Conservation (phyloP, 305 asterid species). For the Fraxinus xanthoxyloides region DNA sequence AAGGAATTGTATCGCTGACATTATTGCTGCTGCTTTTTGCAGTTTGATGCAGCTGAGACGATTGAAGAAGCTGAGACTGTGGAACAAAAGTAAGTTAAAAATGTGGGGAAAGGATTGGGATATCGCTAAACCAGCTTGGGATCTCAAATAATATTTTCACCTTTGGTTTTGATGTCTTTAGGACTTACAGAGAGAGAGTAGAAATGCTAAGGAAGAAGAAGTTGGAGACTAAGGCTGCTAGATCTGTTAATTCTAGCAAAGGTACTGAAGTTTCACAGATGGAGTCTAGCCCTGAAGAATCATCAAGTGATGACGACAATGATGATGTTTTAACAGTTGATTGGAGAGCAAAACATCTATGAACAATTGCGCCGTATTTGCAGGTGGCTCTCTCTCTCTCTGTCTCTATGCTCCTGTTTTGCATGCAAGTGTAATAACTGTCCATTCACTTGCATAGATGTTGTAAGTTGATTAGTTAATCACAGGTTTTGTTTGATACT, state of each 20-base stretch:
- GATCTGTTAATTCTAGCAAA: conserved; percentile 39
- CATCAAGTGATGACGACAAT: conserved; percentile 67
- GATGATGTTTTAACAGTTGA: conserved; percentile 57
- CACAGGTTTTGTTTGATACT: background rate
- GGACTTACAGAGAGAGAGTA: conserved; percentile 66
- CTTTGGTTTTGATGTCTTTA: conserved; percentile 26
- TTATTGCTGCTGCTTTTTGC: conserved; percentile 26
- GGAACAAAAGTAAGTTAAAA: conserved; percentile 64
- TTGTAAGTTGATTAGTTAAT: background rate
- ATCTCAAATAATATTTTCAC: conserved; percentile 7
- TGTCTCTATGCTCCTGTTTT: background rate
- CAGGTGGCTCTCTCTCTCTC: conserved; percentile 21
- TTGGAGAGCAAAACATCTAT: conserved; percentile 92
- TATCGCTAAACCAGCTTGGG: conserved; percentile 17
- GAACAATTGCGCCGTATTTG: conserved; percentile 19
- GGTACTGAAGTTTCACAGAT: conserved; percentile 29
- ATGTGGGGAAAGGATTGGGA: conserved; percentile 8
- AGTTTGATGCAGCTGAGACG: conserved; percentile 91
- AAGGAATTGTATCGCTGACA: conserved; percentile 17
- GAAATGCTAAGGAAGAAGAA: conserved; percentile 68
- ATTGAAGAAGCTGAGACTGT: conserved; percentile 85
- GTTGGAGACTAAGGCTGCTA: conserved; percentile 70
- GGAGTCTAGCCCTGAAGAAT: conserved; percentile 42
- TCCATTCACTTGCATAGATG: background rate
- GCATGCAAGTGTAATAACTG: background rate